Base-by-base conservation (phyloP, 1,284 basidiomycete genomes). In the Ustilago esculenta region DNA sequence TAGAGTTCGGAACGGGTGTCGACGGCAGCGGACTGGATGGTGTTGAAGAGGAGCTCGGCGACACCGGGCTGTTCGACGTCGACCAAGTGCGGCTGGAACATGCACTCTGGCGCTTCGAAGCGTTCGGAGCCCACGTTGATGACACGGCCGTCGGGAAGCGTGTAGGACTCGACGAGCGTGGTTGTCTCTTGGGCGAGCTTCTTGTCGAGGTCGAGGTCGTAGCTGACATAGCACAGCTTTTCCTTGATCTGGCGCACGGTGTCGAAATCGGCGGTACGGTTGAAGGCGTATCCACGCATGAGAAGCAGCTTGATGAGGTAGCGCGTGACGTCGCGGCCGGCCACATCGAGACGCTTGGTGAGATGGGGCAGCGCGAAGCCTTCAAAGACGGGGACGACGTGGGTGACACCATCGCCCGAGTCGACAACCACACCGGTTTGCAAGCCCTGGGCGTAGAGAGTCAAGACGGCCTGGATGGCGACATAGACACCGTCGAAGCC, bases 61-160 rank as follows among this genome's bases (percentile, higher is more conserved):
- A 98, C 90, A 51, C 96, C 96, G 2, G 93, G 92, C 81, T 98
- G 94, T 82, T 98, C 96, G 56, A 98, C 86, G 73, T 98, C 96
- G 49, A 98, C 93, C 8, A 99, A 87, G 83, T 97, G 92, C 21
- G 96, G 96, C 84, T 99, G 94, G 90, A 99, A 98, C 92, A 98
- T 94, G 85, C 96, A 98, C 84, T 98, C 96, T 11, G 96, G 96
- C n/a, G 95, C 96, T 84, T 97, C 93, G 82, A 97, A 99, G n/a
- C 96, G 90, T 83, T 99, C 96, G 2, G 92, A 93, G 23, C 95
- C 96, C 52, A 98, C 92, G 86, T 96, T 97, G 87, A 98, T 97
- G 27, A 87, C 88, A 40, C 96, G 90, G 2, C 96, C 96, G 79
- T 98, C 95, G 2, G 96, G 96, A 24, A 98, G 89, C 90, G 92